phyloP scores from a whole-genome alignment of 2,329 filamentous ascomycete species.

The Fusarium falciforme region DNA sequence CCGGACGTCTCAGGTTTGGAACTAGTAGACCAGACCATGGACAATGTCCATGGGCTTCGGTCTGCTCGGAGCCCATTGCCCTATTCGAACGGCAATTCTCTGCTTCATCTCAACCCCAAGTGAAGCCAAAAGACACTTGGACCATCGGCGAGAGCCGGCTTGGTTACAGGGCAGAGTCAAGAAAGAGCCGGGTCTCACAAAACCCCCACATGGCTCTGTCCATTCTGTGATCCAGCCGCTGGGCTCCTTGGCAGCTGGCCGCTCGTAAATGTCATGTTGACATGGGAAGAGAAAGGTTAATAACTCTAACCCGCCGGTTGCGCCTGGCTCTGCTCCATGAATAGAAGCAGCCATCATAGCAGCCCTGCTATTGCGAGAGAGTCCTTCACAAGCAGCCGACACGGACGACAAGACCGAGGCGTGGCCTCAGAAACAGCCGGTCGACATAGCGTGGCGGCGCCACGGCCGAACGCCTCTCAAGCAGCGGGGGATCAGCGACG shows the following conservation, averaged over 20 bases:
- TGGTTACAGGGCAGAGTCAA: slow-evolving; percentile 20
- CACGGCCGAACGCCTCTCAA: slow-evolving; percentile 40
- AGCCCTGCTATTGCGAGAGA: background rate
- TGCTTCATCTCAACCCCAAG: background rate
- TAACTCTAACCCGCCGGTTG: background rate
- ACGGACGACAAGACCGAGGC: slow-evolving; percentile 21
- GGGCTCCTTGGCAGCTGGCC: background rate
- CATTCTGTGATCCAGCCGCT: background rate
- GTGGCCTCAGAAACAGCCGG: slow-evolving; percentile 36
- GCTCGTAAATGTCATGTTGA: background rate
- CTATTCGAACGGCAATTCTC: background rate
- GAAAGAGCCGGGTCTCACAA: slow-evolving; percentile 13
- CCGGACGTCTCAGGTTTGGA: background rate
- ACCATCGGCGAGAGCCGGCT: slow-evolving; percentile 34
- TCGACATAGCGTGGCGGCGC: slow-evolving; percentile 39
- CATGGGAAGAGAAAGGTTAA: background rate
- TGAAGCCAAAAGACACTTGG: slow-evolving; percentile 9
- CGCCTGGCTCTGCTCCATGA: background rate
- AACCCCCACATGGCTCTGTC: slow-evolving; percentile 15
- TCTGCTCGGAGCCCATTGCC: background rate
- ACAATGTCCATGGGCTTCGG: background rate
- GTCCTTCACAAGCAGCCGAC: background rate
- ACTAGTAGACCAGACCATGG: background rate
- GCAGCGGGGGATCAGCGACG: slow-evolving; percentile 23
- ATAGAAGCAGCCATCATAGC: background rate